Percentiles rank a stretch among this genome's conserved stretches.
Conservation (phyloP, 208 protist genomes). For the Acanthamoeba culbertsoni region DNA sequence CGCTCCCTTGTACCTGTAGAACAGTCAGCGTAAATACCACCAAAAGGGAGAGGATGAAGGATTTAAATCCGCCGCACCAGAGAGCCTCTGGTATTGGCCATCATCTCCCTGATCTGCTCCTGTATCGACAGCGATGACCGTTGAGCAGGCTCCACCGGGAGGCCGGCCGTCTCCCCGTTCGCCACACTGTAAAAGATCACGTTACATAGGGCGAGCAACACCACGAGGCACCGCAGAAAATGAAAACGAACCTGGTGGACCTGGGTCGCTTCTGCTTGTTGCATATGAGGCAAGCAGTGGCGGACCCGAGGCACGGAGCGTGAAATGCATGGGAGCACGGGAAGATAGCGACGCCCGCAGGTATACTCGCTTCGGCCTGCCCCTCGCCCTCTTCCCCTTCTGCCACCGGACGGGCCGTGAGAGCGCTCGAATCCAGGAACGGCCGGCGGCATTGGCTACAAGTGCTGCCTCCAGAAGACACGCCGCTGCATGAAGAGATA, state of each 20-base stretch:
- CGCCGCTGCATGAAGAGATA: neutral
- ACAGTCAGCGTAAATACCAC: neutral
- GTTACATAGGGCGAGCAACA: neutral
- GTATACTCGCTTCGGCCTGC: neutral
- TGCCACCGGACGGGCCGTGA: neutral
- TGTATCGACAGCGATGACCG: neutral
- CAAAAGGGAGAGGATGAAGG: neutral
- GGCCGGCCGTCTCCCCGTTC: neutral
- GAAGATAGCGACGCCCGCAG: neutral
- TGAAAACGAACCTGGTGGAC: neutral
- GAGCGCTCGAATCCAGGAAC: neutral
- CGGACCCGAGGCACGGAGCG: neutral
- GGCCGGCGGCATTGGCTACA: neutral
- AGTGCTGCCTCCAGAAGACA: neutral
- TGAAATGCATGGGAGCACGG: slow-evolving; percentile 24
- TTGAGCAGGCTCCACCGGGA: neutral
- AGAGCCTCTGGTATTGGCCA: neutral
- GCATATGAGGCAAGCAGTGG: neutral
- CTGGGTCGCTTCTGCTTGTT: neutral
- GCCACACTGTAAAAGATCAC: neutral
- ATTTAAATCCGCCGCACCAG: too few relatives aligned
- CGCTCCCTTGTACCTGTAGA: neutral
- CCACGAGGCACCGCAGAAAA: neutral
- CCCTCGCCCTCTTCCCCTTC: neutral
- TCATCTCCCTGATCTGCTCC: neutral